A percentile compares a stretch with the other conserved stretches of the same genome.
Evolutionary conservation across 805 yeast species (phyloP).

Genomic region (Saccharomycopsis selenospora): DNA sequence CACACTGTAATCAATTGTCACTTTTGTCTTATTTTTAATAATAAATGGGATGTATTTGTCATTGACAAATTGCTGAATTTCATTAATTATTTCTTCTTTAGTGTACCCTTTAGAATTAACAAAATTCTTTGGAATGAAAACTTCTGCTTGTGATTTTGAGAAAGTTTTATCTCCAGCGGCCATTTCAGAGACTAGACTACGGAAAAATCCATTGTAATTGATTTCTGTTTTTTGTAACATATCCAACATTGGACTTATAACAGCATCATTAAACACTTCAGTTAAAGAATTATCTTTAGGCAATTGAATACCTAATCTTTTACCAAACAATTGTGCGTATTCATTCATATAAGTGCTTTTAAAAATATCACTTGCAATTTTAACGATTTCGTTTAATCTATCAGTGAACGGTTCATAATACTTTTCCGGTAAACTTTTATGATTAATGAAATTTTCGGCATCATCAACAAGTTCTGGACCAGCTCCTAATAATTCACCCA

Average conservation of each 20-base stretch:
- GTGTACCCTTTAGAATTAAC: constrained; percentile 27
- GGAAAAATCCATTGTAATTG: constrained; percentile 77
- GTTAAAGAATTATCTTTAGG: constrained; percentile 31
- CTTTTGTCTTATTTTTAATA: constrained; percentile 25
- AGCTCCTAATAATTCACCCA: constrained; percentile 76
- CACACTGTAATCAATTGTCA: constrained; percentile 21
- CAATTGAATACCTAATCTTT: constrained; percentile 59
- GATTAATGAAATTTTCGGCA: constrained; percentile 16
- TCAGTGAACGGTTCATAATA: constrained; percentile 40
- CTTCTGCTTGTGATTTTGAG: constrained; percentile 22
- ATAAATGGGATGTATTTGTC: background rate
- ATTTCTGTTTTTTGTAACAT: constrained; percentile 54
- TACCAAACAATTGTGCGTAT: constrained; percentile 50
- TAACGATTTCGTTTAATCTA: constrained; percentile 62
- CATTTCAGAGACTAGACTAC: constrained; percentile 32
- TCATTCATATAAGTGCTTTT: constrained; percentile 51
- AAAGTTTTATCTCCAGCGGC: constrained; percentile 22
- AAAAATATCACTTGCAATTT: constrained; percentile 56
- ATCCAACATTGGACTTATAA: constrained; percentile 55
- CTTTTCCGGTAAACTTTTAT: constrained; percentile 31
- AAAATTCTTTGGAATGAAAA: constrained; percentile 29
- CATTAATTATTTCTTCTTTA: constrained; percentile 34
- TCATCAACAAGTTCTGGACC: constrained; percentile 47
- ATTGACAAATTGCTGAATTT: constrained; percentile 29
- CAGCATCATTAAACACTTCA: constrained; percentile 25